Evolutionary conservation across 23 red algal genomes (phyloP), one percentile per base, ranked within the genome.

Genomic region (Gracilariopsis chorda): DNA sequence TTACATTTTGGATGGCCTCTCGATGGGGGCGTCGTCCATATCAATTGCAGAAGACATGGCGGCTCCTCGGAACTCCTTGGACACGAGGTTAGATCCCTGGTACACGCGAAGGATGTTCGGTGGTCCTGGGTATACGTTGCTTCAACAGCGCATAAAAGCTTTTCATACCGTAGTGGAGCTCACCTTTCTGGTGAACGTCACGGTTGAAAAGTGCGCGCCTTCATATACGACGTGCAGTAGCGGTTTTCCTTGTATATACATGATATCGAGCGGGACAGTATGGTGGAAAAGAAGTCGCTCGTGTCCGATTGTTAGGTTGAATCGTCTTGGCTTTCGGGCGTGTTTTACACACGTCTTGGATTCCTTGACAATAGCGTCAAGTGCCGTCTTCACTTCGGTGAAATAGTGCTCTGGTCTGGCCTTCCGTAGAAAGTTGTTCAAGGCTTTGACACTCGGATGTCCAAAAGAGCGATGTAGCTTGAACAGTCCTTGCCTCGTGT

Each of bases 381-480:
- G 5, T n/a, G 29, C 29, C 21, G 34, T 65, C 19, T 35, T 4
- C 14, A 65, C 60, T 33, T 33, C 14, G 2, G 2, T 29, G 28
- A 9, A 13, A 19, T 64, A 44, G 2, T 64, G 4, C 2, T 64
- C 34, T 24, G 55, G 79, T 11, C 37, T 48, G 33, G 83, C 64
- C 9, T 46, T 39, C 33, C 62, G 53, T 34, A 75, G 51, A 16
- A 88, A 48, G 34, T 76, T 60, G 4, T 30, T 4, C 1, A 64
- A 51, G 5, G 48, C 73, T 29, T 62, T 33, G 9, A 90, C 86
- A 28, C 41, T 57, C 1, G 86, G 86, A 62, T 79, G 86, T 9
- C 86, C 67, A 32, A 78, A 90, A 32, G 42, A 14, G 9, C 67
- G 17, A 52, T 90, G 86, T 10, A 79, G 71, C 27, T 78, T 90